phyloP scores from a whole-genome alignment of 345 rosid species.

The Acer saccharum region DNA sequence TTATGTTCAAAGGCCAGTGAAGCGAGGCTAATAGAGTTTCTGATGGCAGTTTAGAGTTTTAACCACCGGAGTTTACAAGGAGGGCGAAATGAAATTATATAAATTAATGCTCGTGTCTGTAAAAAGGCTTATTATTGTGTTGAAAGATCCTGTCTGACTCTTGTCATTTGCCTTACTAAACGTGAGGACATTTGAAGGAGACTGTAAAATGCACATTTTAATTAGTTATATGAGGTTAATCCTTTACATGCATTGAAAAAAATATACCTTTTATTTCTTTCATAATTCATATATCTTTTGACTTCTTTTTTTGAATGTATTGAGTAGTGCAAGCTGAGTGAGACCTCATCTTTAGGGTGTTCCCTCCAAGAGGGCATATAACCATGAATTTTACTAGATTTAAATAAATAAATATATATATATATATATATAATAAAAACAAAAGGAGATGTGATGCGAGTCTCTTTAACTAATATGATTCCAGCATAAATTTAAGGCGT shows the following conservation, averaged over 20 bases:
- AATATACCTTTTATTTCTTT: background rate
- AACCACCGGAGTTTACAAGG: background rate
- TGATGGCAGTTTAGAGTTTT: background rate
- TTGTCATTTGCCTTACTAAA: constrained; percentile 7
- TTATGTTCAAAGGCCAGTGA: constrained; percentile 92
- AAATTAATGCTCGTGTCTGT: background rate
- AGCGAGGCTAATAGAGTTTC: constrained; percentile 54
- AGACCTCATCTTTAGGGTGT: too few species aligned
- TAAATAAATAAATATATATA: too few species aligned
- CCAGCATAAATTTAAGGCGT: too few species aligned
- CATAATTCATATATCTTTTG: too few species aligned
- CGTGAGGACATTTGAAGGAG: constrained; percentile 3
- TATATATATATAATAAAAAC: too few species aligned
- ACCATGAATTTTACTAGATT: too few species aligned
- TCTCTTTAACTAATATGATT: too few species aligned
- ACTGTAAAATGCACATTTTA: constrained; percentile 1
- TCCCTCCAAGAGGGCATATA: too few species aligned
- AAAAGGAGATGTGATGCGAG: too few species aligned
- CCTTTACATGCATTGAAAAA: background rate
- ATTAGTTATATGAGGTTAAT: background rate
- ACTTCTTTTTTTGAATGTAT: too few species aligned
- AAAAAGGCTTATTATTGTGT: background rate
- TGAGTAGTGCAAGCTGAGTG: too few species aligned
- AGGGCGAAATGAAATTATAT: background rate
- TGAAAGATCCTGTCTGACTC: background rate